phyloP scores from a whole-genome alignment of 108 stramenopile species.

The Schizochytrium sp. region DNA sequence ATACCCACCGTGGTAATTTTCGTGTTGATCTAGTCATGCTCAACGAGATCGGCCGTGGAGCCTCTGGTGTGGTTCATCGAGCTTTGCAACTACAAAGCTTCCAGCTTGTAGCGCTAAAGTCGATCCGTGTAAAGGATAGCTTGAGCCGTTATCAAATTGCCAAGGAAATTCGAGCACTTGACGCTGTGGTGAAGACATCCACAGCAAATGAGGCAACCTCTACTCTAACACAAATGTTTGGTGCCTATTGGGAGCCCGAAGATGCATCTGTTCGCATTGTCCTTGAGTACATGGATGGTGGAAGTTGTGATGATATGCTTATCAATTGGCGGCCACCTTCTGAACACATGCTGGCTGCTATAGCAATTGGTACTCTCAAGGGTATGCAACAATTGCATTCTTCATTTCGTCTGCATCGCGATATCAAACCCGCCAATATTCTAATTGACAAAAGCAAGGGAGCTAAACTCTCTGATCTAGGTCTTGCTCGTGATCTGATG shows the following conservation, averaged over 20 bases:
- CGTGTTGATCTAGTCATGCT: conserved; percentile 71
- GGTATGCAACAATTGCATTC: conserved; percentile 71
- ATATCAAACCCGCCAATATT: conserved; percentile 66
- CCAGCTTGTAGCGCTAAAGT: conserved; percentile 78
- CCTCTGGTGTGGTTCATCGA: conserved; percentile 74
- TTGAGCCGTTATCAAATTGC: conserved; percentile 73
- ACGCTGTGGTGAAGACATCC: conserved; percentile 2
- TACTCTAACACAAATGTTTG: conserved; percentile 68
- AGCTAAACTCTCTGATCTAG: conserved; percentile 74
- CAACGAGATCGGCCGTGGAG: conserved; percentile 76
- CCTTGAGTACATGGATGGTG: conserved; percentile 68
- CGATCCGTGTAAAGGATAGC: conserved; percentile 73
- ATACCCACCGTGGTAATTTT: neutral
- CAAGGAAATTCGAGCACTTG: conserved; percentile 74
- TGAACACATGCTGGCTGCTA: conserved; percentile 66
- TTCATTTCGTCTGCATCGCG: conserved; percentile 68
- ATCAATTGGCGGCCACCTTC: conserved; percentile 54
- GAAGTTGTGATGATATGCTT: conserved; percentile 65
- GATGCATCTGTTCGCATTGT: conserved; percentile 59
- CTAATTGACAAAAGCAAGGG: conserved; percentile 67
- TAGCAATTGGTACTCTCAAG: conserved; percentile 64
- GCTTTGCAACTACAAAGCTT: conserved; percentile 78
- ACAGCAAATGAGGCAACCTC: neutral
- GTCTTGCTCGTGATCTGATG: conserved; percentile 67
- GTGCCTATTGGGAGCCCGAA: conserved; percentile 52